Percentiles rank a stretch among this genome's conserved stretches.
phyloP scores from a whole-genome alignment of 176 grass and related monocot species.

The Bromus sterilis region DNA sequence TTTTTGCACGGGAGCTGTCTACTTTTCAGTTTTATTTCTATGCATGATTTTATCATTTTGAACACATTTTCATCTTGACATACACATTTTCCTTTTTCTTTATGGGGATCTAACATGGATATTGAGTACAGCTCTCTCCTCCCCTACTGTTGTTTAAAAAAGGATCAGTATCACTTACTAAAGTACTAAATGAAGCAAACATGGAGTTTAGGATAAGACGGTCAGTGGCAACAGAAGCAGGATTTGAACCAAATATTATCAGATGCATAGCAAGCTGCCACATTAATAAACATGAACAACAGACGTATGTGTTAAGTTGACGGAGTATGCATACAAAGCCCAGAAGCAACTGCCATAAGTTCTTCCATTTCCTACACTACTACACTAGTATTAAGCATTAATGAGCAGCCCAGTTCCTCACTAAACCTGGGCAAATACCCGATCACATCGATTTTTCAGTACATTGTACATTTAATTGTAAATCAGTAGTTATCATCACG shows the following conservation, averaged over 20 bases:
- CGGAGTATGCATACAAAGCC: background rate
- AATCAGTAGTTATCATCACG: background rate
- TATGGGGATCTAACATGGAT: background rate
- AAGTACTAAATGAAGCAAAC: background rate
- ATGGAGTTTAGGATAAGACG: background rate
- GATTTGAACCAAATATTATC: background rate
- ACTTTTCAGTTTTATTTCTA: background rate
- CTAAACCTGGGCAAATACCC: background rate
- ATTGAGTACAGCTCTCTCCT: background rate
- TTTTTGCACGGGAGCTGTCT: background rate
- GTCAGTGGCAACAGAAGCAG: background rate
- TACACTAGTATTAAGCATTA: background rate
- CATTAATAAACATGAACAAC: background rate
- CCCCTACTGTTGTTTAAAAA: background rate
- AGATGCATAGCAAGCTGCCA: background rate
- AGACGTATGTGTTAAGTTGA: background rate
- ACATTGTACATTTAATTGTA: background rate
- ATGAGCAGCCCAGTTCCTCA: background rate
- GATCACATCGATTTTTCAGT: background rate
- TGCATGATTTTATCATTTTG: background rate
- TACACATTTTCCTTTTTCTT: background rate
- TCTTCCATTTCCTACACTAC: background rate
- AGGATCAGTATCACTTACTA: background rate
- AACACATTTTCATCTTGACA: background rate
- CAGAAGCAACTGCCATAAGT: background rate